Percentiles rank a stretch among this genome's conserved stretches.
phyloP scores from a whole-genome alignment of 2,329 filamentous ascomycete genomes.

The Nigrospora sphaerica region DNA sequence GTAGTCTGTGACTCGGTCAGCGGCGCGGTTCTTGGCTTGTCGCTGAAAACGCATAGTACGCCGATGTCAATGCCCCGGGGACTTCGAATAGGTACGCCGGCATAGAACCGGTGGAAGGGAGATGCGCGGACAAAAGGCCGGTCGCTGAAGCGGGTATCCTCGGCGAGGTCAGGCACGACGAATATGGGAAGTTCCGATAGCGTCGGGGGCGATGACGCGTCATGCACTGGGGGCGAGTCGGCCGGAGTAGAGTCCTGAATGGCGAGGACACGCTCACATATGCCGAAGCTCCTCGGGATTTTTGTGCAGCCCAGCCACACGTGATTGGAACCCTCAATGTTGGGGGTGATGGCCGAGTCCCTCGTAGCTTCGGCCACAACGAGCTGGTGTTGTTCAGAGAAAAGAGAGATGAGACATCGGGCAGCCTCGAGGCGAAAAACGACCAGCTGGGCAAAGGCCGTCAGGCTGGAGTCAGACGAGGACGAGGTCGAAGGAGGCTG shows the following conservation, averaged over 20 bases:
- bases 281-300: constrained; percentile 18
- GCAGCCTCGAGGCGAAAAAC: constrained; percentile 31
- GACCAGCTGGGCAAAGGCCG: constrained; percentile 42
- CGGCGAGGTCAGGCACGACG: constrained; percentile 23
- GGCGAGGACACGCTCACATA: constrained; percentile 22
- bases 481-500: no score
- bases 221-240: not conserved
- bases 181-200: constrained; percentile 20
- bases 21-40: not conserved
- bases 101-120: constrained; percentile 4
- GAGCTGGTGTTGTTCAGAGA: constrained; percentile 39
- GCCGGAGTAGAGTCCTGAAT: not conserved
- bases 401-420: constrained; percentile 42
- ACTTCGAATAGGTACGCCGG: constrained; percentile 7
- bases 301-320: constrained; percentile 18
- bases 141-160: constrained; percentile 18
- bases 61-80: constrained; percentile 8
- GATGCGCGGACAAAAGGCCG: constrained; percentile 8
- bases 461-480: constrained; percentile 21
- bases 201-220: not conserved
- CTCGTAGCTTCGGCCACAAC: constrained; percentile 43
- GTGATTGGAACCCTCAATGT: not conserved
- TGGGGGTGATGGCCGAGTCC: constrained; percentile 1
- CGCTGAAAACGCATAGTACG: constrained; percentile 6
- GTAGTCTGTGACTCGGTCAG: not conserved